phyloP scores from a whole-genome alignment of 352 stramenopile species.

The Peronospora destructor region DNA sequence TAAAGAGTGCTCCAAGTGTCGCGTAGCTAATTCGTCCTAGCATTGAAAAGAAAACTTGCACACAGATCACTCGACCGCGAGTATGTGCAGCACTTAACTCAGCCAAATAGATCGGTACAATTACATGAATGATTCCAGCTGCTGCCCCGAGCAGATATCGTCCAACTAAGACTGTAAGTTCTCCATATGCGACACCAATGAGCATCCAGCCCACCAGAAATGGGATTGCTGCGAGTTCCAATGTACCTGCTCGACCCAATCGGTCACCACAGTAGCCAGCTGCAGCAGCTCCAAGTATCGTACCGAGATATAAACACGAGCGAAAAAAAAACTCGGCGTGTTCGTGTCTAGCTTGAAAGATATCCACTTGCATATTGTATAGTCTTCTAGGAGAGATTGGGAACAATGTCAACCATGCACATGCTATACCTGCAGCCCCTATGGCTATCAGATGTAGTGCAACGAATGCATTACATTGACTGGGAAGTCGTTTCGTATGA shows the following conservation, averaged over 20 bases:
- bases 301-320: constrained; percentile 58
- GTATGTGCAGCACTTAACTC: constrained; percentile 58
- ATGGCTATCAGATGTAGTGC: constrained; percentile 48
- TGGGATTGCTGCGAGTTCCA: constrained; percentile 68
- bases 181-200: constrained; percentile 52
- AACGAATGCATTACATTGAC: constrained; percentile 57
- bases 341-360: constrained; percentile 64
- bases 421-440: constrained; percentile 36
- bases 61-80: constrained; percentile 51
- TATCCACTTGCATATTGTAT: constrained; percentile 83
- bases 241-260: constrained; percentile 54
- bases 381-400: constrained; percentile 58
- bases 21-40: constrained; percentile 47
- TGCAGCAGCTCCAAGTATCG: constrained; percentile 46
- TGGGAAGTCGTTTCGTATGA: constrained; percentile 14
- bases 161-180: constrained; percentile 58
- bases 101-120: constrained; percentile 61
- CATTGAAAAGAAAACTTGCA: constrained; percentile 31
- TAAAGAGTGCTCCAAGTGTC: constrained; percentile 46
- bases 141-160: constrained; percentile 55
- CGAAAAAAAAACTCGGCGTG: constrained; percentile 67
- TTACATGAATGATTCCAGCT: constrained; percentile 50
- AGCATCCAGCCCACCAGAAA: constrained; percentile 71
- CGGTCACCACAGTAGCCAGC: constrained; percentile 57
- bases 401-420: constrained; percentile 59